phyloP scores from a whole-genome alignment of 2,329 filamentous ascomycete genomes.

The Phialophora tarda region DNA sequence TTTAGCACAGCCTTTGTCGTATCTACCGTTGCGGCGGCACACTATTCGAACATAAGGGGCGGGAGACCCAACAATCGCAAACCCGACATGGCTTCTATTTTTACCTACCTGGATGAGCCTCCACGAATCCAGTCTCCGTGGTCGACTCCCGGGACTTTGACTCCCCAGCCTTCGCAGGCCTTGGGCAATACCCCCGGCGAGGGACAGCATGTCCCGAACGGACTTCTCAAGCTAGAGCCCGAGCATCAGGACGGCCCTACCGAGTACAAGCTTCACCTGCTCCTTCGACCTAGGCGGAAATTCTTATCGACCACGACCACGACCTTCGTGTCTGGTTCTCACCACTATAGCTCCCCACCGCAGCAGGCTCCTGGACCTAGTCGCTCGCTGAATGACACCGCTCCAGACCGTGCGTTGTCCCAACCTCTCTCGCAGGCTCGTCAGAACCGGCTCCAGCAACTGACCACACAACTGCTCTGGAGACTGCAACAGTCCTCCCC shows the following conservation, averaged over 20 bases:
- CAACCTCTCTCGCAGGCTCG: conserved; percentile 69
- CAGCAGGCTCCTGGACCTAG: conserved; percentile 41
- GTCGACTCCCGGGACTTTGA: conserved; percentile 64
- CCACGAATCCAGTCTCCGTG: conserved; percentile 90
- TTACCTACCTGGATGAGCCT: conserved; percentile 89
- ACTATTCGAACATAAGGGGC: conserved; percentile 20
- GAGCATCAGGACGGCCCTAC: conserved; percentile 94
- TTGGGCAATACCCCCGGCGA: conserved; percentile 46
- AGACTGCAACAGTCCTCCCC: conserved; percentile 92
- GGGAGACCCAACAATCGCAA: conserved; percentile 11
- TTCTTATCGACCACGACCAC: conserved; percentile 74
- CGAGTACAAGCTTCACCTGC: conserved; percentile 93
- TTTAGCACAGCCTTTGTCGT: conserved; percentile 44
- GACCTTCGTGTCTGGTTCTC: conserved; percentile 40
- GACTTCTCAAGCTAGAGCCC: conserved; percentile 77
- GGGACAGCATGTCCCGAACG: conserved; percentile 51
- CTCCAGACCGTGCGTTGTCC: conserved; percentile 45
- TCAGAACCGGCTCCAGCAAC: conserved; percentile 82
- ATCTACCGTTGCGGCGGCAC: conserved; percentile 23
- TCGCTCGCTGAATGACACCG: conserved; percentile 22
- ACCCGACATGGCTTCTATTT: conserved; percentile 78
- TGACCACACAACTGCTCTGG: conserved; percentile 96
- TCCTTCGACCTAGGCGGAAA: conserved; percentile 76
- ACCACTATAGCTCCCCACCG: conserved; percentile 36
- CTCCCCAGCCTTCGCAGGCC: conserved; percentile 44